Evolutionary conservation across 352 stramenopile genomes (phyloP).

Genomic region (Globisporangium radiosum): DNA sequence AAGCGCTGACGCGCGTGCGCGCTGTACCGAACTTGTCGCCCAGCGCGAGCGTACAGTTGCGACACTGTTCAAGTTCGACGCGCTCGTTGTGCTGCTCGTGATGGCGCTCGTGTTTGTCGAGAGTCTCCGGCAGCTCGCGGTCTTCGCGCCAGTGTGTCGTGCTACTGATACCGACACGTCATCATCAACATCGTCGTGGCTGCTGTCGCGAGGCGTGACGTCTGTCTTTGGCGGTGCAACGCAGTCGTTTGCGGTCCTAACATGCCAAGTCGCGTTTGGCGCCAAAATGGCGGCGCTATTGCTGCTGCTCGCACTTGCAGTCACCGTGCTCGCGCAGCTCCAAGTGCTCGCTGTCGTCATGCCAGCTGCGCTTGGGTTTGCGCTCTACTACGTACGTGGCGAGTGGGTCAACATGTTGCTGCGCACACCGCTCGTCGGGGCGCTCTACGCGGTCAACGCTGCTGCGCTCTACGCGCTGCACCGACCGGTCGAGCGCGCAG

Average conservation of each 20-base stretch:
- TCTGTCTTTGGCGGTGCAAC: slow-evolving; percentile 39
- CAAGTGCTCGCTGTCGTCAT: slow-evolving; percentile 56
- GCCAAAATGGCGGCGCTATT: slow-evolving; percentile 56
- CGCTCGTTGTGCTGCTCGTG: slow-evolving; percentile 67
- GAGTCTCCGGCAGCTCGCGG: slow-evolving; percentile 47
- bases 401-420: slow-evolving; percentile 84
- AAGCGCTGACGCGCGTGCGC: too few species aligned
- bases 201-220: too few species aligned
- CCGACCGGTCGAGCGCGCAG: slow-evolving; percentile 13
- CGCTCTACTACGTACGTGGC: slow-evolving; percentile 56
- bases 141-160: slow-evolving; percentile 57
- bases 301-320: slow-evolving; percentile 26
- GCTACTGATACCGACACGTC: slow-evolving; percentile 4
- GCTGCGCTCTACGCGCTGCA: slow-evolving; percentile 51
- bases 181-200: too few species aligned
- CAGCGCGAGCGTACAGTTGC: too few species aligned
- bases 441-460: slow-evolving; percentile 75
- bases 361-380: slow-evolving; percentile 30
- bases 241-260: slow-evolving; percentile 45
- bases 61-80: slow-evolving; percentile 43
- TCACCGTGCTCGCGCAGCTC: slow-evolving; percentile 60
- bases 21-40: too few species aligned
- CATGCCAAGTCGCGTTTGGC: slow-evolving; percentile 64
- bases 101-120: slow-evolving; percentile 77
- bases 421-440: slow-evolving; percentile 47